Percentiles rank a stretch among this genome's conserved stretches.
Evolutionary conservation across 1,139 yeast species (phyloP).

Genomic region (Saccharomyces pastorianus): DNA sequence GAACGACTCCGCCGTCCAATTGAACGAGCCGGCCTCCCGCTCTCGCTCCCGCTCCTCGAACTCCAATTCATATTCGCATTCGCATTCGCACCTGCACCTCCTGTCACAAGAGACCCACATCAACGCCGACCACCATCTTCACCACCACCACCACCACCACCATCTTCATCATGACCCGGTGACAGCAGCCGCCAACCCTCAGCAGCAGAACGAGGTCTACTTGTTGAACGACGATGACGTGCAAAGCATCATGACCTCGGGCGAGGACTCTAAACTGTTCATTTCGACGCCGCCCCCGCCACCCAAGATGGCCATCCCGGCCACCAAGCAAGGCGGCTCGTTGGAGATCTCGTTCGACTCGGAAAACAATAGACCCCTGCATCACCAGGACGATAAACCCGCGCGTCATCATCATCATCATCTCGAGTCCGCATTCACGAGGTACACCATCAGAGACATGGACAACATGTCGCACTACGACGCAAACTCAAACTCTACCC

Average conservation of each 20-base stretch:
- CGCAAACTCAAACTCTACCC: conserved; percentile 2
- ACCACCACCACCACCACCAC: too few species aligned
- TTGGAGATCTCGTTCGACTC: conserved; percentile 55
- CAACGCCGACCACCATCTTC: neutral
- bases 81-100: neutral
- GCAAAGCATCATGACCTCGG: conserved; percentile 31
- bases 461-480: conserved; percentile 17
- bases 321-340: conserved; percentile 71
- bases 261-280: conserved; percentile 29
- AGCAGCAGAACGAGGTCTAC: conserved; percentile 12
- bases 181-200: neutral
- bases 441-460: conserved; percentile 22
- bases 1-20: conserved; percentile 10
- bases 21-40: neutral
- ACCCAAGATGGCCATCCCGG: conserved; percentile 76
- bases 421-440: neutral
- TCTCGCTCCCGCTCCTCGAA: neutral
- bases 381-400: neutral
- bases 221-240: conserved; percentile 27
- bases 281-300: conserved; percentile 50
- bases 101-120: neutral
- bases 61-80: neutral
- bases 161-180: neutral
- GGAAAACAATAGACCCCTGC: conserved; percentile 1
- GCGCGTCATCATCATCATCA: neutral